Evolutionary conservation across 202 grass and related monocot genomes (phyloP).

Genomic region (Panicum hallii): DNA sequence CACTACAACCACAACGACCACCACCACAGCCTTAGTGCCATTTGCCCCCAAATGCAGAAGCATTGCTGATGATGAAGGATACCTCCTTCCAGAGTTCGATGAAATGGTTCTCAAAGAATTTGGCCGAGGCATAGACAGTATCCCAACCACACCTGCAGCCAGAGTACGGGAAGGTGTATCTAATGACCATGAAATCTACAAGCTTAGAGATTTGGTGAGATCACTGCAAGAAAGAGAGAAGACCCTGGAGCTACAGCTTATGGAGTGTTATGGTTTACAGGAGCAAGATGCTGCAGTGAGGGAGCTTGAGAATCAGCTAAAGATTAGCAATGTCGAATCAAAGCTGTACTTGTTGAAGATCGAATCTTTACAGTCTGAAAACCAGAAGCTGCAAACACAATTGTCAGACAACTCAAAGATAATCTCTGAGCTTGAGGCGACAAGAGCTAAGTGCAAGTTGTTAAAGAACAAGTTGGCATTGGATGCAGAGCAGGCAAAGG

Average conservation of each 20-base stretch:
- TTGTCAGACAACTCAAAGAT: conserved; percentile 58
- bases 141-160: conserved; percentile 31
- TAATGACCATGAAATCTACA: conserved; percentile 58
- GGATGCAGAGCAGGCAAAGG: conserved; percentile 76
- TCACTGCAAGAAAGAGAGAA: conserved; percentile 69
- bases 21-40: conserved; percentile 48
- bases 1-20: conserved; percentile 57
- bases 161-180: conserved; percentile 49
- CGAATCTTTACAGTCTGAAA: conserved; percentile 72
- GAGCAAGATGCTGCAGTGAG: conserved; percentile 65
- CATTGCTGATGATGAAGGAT: conserved; percentile 66
- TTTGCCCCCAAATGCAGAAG: conserved; percentile 61
- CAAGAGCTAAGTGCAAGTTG: conserved; percentile 60
- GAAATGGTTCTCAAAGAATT: conserved; percentile 74
- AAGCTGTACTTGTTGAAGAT: conserved; percentile 71
- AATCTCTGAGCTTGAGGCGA: conserved; percentile 56
- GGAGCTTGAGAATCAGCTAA: conserved; percentile 77
- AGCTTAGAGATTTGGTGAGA: conserved; percentile 67
- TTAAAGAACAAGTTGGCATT: conserved; percentile 71
- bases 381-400: conserved; percentile 59
- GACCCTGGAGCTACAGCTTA: conserved; percentile 66
- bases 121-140: conserved; percentile 38
- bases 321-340: conserved; percentile 70
- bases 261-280: conserved; percentile 62
- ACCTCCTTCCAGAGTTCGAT: conserved; percentile 84